phyloP scores from a whole-genome alignment of 371 early-diverging fungal genomes.

The Actinomortierella ambigua region DNA sequence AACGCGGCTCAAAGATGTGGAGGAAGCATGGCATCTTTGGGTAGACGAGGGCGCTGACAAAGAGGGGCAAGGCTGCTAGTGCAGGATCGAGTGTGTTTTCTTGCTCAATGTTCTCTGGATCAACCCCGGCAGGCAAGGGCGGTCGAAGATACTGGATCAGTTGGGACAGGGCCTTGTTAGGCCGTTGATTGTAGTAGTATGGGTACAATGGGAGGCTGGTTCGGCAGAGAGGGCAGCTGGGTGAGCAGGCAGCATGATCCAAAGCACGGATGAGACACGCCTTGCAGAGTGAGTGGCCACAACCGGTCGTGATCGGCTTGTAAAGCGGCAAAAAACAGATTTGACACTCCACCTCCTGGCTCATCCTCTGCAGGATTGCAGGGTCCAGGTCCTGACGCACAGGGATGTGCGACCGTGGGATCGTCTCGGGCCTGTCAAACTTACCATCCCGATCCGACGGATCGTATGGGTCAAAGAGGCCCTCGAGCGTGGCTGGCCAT shows the following conservation, averaged over 20 bases:
- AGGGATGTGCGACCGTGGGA: not conserved
- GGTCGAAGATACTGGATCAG: constrained; percentile 23
- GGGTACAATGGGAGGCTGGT: constrained; percentile 44
- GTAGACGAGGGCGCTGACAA: constrained; percentile 65
- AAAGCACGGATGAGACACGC: constrained; percentile 59
- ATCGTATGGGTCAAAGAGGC: constrained; percentile 16
- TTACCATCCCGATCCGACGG: not conserved
- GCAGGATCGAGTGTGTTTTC: constrained; percentile 35
- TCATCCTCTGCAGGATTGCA: constrained; percentile 22
- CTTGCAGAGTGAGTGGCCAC: constrained; percentile 77
- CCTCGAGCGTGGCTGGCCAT: constrained; percentile 21
- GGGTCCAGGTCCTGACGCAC: not conserved
- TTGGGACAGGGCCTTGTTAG: constrained; percentile 29
- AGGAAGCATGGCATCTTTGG: constrained; percentile 68
- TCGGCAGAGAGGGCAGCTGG: constrained; percentile 55
- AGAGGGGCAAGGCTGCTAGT: constrained; percentile 55
- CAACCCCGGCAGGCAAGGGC: too few relatives aligned
- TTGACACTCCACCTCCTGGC: constrained; percentile 60
- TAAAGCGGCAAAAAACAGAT: constrained; percentile 56
- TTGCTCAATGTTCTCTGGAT: not conserved
- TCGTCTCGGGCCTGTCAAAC: too few relatives aligned
- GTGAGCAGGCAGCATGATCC: constrained; percentile 40
- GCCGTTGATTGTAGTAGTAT: constrained; percentile 34
- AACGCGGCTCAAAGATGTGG: constrained; percentile 69
- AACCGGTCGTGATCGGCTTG: constrained; percentile 68